Evolutionary conservation across 2,329 filamentous ascomycete species (phyloP).

Genomic region (Pyrenochaeta sp.): DNA sequence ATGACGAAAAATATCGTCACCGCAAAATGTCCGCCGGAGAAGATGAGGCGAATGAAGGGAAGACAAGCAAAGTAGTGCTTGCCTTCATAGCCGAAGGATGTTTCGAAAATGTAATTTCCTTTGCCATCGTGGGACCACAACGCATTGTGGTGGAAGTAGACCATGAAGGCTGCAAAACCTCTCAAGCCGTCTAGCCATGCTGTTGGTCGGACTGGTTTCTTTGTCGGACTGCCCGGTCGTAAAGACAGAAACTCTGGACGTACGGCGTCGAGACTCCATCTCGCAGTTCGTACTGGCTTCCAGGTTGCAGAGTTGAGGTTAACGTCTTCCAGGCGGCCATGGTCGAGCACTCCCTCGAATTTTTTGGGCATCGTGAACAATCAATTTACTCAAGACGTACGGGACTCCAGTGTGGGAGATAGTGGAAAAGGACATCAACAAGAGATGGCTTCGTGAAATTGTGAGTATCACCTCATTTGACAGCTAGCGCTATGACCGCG

Average conservation of each 20-base stretch:
- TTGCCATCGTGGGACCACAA: slow-evolving; percentile 56
- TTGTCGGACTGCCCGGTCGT: slow-evolving; percentile 27
- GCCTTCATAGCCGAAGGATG: slow-evolving; percentile 40
- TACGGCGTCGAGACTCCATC: slow-evolving; percentile 42
- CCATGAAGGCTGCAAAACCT: slow-evolving; percentile 72
- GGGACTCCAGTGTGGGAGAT: background rate
- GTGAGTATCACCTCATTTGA: background rate
- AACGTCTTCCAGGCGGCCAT: slow-evolving; percentile 34
- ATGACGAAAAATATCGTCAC: slow-evolving; percentile 63
- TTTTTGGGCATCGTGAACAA: slow-evolving; percentile 37
- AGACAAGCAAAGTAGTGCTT: slow-evolving; percentile 41
- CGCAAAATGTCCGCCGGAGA: slow-evolving; percentile 60
- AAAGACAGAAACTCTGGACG: slow-evolving; percentile 42
- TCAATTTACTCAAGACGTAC: background rate
- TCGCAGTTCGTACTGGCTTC: slow-evolving; percentile 35
- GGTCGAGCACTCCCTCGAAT: slow-evolving; percentile 39
- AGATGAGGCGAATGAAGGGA: slow-evolving; percentile 59
- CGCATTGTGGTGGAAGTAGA: slow-evolving; percentile 67
- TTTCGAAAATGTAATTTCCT: slow-evolving; percentile 57
- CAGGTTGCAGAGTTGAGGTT: slow-evolving; percentile 33
- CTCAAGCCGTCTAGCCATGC: slow-evolving; percentile 67
- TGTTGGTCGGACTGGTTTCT: slow-evolving; percentile 33
- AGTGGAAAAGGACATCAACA: background rate
- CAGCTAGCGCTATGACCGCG: background rate
- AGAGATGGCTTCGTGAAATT: background rate